phyloP scores from a whole-genome alignment of 2,329 filamentous ascomycete genomes.

The Tolypocladium inflatum region DNA sequence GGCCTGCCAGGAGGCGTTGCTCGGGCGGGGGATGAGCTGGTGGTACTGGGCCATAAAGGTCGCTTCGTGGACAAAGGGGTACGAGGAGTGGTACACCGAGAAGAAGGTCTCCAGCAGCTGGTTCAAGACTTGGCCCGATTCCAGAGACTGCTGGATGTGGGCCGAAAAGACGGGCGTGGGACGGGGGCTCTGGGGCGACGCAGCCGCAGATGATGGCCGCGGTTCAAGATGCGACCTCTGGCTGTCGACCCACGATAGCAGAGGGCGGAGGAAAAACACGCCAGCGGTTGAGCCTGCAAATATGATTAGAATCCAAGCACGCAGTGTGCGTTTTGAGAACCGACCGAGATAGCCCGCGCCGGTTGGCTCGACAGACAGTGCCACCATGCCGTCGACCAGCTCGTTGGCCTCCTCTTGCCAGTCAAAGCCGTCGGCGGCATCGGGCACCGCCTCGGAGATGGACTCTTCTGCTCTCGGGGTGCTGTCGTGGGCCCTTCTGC shows the following conservation, averaged over 20 bases:
- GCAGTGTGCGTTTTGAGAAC: background rate
- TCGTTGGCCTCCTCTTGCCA: slow-evolving; percentile 22
- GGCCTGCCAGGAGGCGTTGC: slow-evolving; percentile 20
- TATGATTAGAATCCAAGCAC: background rate
- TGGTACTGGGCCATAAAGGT: slow-evolving; percentile 29
- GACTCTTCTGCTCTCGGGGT: slow-evolving; percentile 2
- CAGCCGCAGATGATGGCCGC: slow-evolving; percentile 2
- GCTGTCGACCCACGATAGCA: slow-evolving; percentile 14
- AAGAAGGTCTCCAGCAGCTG: slow-evolving; percentile 30
- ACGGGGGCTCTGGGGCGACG: background rate
- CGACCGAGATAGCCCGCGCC: slow-evolving; percentile 22
- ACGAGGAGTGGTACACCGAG: slow-evolving; percentile 30
- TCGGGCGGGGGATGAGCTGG: slow-evolving; percentile 19
- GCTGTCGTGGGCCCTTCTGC: background rate
- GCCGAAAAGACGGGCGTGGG: background rate
- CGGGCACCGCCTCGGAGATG: slow-evolving; percentile 17
- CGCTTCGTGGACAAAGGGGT: slow-evolving; percentile 35
- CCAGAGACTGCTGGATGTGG: slow-evolving; percentile 10
- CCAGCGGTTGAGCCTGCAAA: slow-evolving; percentile 16
- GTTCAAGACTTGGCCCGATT: slow-evolving; percentile 14
- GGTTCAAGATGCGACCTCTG: slow-evolving; percentile 1
- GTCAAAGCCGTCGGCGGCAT: slow-evolving; percentile 20
- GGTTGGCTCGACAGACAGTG: slow-evolving; percentile 23
- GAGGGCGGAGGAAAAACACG: slow-evolving; percentile 18
- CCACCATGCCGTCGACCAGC: slow-evolving; percentile 24